Percentiles rank a stretch among this genome's conserved stretches.
Conservation (phyloP, 495 filamentous ascomycete species). For the Penicillium flavigenum region DNA sequence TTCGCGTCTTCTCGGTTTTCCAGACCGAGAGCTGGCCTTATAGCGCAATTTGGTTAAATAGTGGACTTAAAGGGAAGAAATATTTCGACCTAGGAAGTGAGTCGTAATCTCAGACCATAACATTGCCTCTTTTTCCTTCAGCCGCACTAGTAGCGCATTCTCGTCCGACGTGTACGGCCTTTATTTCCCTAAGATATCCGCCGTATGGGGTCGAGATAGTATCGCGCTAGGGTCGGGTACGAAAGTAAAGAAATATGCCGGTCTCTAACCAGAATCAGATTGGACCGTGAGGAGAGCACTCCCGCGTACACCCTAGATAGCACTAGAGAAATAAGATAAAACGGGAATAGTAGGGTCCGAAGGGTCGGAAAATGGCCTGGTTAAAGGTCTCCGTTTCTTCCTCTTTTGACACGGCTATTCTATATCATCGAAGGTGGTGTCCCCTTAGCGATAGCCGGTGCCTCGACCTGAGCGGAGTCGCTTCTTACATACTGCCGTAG, state of each 20-base stretch:
- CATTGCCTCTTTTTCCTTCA: slow-evolving; percentile 19
- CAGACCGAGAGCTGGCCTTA: slow-evolving; percentile 15
- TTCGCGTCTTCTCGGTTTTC: slow-evolving; percentile 9
- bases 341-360: slow-evolving; percentile 10
- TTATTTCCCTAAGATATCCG: slow-evolving; percentile 12
- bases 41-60: slow-evolving; percentile 21
- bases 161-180: slow-evolving; percentile 15
- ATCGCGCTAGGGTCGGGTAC: slow-evolving; percentile 19
- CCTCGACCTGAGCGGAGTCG: slow-evolving; percentile 18
- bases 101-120: slow-evolving; percentile 14
- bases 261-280: slow-evolving; percentile 10
- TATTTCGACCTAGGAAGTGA: slow-evolving; percentile 17
- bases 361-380: slow-evolving; percentile 9
- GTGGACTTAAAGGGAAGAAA: slow-evolving; percentile 15
- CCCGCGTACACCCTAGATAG: slow-evolving; percentile 11
- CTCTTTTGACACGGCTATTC: slow-evolving; percentile 11
- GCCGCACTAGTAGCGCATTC: slow-evolving; percentile 17
- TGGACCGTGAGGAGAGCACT: slow-evolving; percentile 16
- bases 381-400: slow-evolving; percentile 14
- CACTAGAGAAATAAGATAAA: slow-evolving; percentile 11
- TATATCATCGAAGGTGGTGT: slow-evolving; percentile 9
- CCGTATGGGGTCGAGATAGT: slow-evolving; percentile 6
- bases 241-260: slow-evolving; percentile 20
- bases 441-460: slow-evolving; percentile 8
- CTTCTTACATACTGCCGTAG: slow-evolving; percentile 17